Base-by-base conservation (phyloP, 305 asterid species). In the Plantago coronopus region DNA sequence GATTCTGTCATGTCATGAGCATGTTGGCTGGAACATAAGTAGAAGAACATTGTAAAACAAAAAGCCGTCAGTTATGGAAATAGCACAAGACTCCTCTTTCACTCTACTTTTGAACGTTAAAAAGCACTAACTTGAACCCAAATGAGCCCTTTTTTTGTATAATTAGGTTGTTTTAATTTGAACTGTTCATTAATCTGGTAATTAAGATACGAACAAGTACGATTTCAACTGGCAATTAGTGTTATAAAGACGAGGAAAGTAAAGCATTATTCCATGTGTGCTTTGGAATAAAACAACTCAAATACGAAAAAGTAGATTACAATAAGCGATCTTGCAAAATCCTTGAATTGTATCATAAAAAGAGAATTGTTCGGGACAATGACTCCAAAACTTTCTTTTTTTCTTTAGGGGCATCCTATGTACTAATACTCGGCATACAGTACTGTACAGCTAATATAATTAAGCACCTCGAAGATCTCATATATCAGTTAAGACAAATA, bases 401-500 rank as follows among this genome's bases (percentile, higher is more conserved):
- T n/a, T n/a, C n/a, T 47, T 13, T 61, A 31, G 40, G 64, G 73
- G 82, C 64, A 67, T 81, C 87, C 81, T 71, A 81, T 72, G 81
- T 70, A 61, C 25, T 4, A 29, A 57, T 66, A 66, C 19, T 38
- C 19, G 22, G 49, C 51, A 62, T 38, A 55, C 31, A n/a, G 40
- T 7, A 9, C 40, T 9, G 0, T 11, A 11, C 9, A 34, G 40
- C 9, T 0, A 34, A 0, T 34, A 9, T 12, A 11, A 34, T 34
- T 0, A 34, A 34, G 13, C 40, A 34, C 40, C 40, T 34, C 40
- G 10, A 34, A 34, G 2, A 34, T 1, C 34, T 27, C 34, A 27
- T 31, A n/a, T 20, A 45, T 46, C 17, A 46, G 5, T 9, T 46
- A 3, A 22, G 19, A 51, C 25, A 15, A 22, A 21, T 50, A 21